A percentile compares a stretch with the other conserved stretches of the same genome.
These are phyloP conservation scores for Scleromitrula shiraiana DNA, from an alignment of 2,329 filamentous ascomycete species.

Conservation along the genomic window DNA sequence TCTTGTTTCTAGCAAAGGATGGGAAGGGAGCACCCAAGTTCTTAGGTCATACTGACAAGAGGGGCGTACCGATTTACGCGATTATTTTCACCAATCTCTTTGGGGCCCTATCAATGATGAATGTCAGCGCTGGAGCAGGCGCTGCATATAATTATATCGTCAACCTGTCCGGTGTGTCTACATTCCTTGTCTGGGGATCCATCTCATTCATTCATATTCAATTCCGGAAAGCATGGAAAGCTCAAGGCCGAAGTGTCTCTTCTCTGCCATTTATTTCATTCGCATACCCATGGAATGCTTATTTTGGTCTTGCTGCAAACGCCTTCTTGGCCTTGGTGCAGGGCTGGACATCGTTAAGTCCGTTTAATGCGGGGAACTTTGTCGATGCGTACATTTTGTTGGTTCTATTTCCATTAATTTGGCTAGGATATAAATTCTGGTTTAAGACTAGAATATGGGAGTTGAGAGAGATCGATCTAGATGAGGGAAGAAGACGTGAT, in stretches of 20 bases:
- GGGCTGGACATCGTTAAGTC: conserved; percentile 52
- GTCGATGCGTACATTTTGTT: conserved; percentile 57
- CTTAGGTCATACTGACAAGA: conserved; percentile 57
- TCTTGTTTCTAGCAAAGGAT: conserved; percentile 69
- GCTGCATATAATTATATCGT: conserved; percentile 62
- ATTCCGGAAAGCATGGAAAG: conserved; percentile 56
- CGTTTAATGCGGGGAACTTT: conserved; percentile 50
- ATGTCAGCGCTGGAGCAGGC: conserved; percentile 57
- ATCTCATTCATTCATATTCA: conserved; percentile 66
- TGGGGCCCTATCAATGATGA: conserved; percentile 68
- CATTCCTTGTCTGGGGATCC: conserved; percentile 63
- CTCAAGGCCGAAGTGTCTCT: conserved; percentile 46
- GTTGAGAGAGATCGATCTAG: conserved; percentile 46
- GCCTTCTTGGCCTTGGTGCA: conserved; percentile 52
- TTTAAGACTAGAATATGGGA: conserved; percentile 46
- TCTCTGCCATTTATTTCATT: conserved; percentile 49
- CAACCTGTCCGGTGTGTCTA: conserved; percentile 61
- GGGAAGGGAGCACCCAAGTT: conserved; percentile 63
- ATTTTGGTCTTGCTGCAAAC: conserved; percentile 50
- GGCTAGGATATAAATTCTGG: conserved; percentile 44
- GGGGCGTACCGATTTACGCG: conserved; percentile 52
- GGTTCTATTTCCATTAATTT: conserved; percentile 52
- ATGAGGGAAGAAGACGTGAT: conserved; percentile 41
- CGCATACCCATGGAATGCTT: conserved; percentile 50
- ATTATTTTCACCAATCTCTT: conserved; percentile 64